A percentile compares a stretch with the other conserved stretches of the same genome.
These are phyloP conservation scores for Suillus weaverae DNA, from an alignment of 768 basidiomycete genomes.

Conservation along the genomic window DNA sequence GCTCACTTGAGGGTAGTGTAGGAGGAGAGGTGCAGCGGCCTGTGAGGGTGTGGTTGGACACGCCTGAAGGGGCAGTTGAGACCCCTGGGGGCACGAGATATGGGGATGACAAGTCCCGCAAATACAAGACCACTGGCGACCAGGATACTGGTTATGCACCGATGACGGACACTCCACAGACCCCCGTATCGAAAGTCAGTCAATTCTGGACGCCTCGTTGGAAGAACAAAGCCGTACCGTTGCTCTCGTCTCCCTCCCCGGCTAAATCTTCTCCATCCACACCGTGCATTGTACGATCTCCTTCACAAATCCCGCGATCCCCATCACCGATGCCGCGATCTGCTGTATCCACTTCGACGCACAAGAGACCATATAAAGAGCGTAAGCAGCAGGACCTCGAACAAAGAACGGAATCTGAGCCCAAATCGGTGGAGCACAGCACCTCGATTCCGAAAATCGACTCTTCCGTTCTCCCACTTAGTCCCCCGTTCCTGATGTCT, in stretches of 20 bases:
- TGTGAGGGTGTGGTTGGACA: neutral
- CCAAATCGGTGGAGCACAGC: conserved; percentile 9
- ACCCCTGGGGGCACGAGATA: neutral
- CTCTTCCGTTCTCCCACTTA: conserved; percentile 48
- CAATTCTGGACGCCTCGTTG: neutral
- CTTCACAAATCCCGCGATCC: conserved; percentile 5
- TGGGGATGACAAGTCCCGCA: no score
- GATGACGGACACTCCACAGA: neutral
- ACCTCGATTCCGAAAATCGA: conserved; percentile 28
- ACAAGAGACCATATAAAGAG: conserved; percentile 1
- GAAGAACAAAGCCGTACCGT: neutral
- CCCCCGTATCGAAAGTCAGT: neutral
- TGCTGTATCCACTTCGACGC: conserved; percentile 11
- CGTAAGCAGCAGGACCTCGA: conserved; percentile 19
- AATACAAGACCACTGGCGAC: neutral
- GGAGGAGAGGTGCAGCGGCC: neutral
- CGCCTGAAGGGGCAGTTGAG: neutral
- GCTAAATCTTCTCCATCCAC: conserved; percentile 4
- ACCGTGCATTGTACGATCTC: conserved; percentile 24
- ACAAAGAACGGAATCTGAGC: neutral
- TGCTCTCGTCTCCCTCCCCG: neutral
- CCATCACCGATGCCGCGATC: neutral
- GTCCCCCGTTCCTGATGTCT: conserved; percentile 58
- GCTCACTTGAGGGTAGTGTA: neutral
- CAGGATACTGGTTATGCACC: neutral